Percentiles rank a stretch among this genome's conserved stretches.
phyloP scores from a whole-genome alignment of 495 filamentous ascomycete genomes.

The Venustampulla echinocandica region DNA sequence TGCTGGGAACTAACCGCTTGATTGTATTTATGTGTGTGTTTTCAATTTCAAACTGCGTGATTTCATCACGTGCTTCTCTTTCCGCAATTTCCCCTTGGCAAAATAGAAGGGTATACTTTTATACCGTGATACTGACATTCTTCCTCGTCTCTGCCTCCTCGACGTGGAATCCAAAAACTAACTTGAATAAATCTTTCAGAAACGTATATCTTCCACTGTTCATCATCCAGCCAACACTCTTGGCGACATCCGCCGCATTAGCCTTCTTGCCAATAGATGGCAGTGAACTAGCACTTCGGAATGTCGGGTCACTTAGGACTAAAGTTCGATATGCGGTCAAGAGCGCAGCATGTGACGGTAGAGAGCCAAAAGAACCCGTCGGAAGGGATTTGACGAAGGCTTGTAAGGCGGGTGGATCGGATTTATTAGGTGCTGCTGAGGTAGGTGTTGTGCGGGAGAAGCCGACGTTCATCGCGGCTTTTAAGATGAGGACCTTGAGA shows the following conservation, averaged over 20 bases:
- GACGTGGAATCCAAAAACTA: conserved; percentile 76
- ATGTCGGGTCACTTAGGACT: conserved; percentile 58
- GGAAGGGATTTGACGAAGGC: conserved; percentile 70
- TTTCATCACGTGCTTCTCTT: too few species aligned
- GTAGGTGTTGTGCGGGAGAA: conserved; percentile 45
- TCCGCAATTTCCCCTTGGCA: too few species aligned
- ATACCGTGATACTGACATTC: conserved; percentile 22
- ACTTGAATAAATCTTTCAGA: conserved; percentile 67
- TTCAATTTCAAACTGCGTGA: too few species aligned
- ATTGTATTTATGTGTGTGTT: too few species aligned
- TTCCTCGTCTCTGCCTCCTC: conserved; percentile 54
- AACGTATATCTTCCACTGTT: conserved; percentile 59
- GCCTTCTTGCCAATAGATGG: conserved; percentile 49
- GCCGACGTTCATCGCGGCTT: conserved; percentile 73
- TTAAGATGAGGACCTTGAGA: conserved; percentile 66
- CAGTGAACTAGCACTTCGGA: conserved; percentile 44
- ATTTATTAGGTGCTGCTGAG: conserved; percentile 23
- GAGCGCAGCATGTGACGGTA: conserved; percentile 58
- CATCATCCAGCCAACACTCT: conserved; percentile 66
- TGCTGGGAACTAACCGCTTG: too few species aligned
- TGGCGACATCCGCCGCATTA: conserved; percentile 61
- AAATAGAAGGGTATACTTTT: too few species aligned
- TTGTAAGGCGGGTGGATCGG: conserved; percentile 41
- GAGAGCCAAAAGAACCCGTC: conserved; percentile 64
- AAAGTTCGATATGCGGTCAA: conserved; percentile 70